Percentiles rank a stretch among this genome's conserved stretches.
These are phyloP conservation scores for Cryptosporidium parvum DNA, from an alignment of 169 alveolate species.

Conservation along the genomic window DNA sequence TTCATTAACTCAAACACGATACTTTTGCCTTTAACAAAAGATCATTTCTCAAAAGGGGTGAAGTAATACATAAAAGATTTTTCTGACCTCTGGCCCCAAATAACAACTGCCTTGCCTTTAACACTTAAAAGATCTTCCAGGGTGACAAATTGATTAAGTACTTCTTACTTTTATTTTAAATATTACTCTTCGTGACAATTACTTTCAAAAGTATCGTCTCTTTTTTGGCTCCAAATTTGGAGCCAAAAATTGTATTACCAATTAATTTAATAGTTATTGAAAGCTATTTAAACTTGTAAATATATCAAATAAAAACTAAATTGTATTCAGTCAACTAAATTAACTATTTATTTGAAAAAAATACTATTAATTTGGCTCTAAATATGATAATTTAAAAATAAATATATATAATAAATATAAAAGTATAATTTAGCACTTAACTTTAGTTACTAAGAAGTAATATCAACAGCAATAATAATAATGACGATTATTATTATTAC, in stretches of 20 bases:
- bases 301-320: too few species aligned
- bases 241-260: not conserved
- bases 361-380: too few species aligned
- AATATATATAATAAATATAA: too few species aligned
- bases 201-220: slow-evolving; percentile 22
- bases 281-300: not conserved
- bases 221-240: slow-evolving; percentile 27
- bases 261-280: not conserved
- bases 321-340: not conserved
- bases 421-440: too few species aligned
- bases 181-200: not conserved
- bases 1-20: slow-evolving; percentile 21
- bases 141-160: not conserved
- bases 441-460: too few species aligned
- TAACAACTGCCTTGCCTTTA: too few species aligned
- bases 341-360: too few species aligned
- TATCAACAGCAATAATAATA: too few species aligned
- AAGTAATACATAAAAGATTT: not conserved
- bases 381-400: too few species aligned
- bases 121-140: not conserved
- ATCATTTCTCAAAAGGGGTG: not conserved
- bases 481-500: too few species aligned
- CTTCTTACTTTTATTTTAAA: not conserved
- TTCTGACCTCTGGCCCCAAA: not conserved
- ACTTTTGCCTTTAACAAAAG: slow-evolving; percentile 5